Evolutionary conservation across 2,329 filamentous ascomycete genomes (phyloP).

Genomic region (Didymella pomorum): DNA sequence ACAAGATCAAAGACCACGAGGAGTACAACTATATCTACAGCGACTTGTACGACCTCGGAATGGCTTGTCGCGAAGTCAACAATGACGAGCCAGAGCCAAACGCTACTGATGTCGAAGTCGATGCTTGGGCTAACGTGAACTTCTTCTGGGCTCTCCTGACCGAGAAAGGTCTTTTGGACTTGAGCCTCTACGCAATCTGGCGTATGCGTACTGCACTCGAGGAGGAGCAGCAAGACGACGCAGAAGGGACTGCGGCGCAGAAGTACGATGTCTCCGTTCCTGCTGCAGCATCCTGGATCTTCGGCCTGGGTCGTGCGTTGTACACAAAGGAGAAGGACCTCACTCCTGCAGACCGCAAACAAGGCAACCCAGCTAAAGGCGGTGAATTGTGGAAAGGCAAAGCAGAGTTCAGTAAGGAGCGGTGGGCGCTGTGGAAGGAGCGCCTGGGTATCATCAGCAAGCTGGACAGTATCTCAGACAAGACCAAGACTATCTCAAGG

Average conservation of each 20-base stretch:
- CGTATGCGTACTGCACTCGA: slow-evolving; percentile 43
- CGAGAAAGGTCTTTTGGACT: slow-evolving; percentile 23
- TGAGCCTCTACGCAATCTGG: slow-evolving; percentile 41
- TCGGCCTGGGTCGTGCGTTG: slow-evolving; percentile 32
- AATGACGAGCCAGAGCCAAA: slow-evolving; percentile 40
- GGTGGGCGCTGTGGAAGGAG: slow-evolving; percentile 46
- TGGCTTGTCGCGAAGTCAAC: slow-evolving; percentile 39
- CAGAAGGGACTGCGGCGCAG: slow-evolving; percentile 26
- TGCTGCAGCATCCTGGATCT: slow-evolving; percentile 43
- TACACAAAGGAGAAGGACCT: slow-evolving; percentile 39
- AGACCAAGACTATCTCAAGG: slow-evolving; percentile 34
- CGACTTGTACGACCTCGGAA: slow-evolving; percentile 31
- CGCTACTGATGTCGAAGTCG: slow-evolving; percentile 34
- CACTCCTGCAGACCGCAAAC: slow-evolving; percentile 35
- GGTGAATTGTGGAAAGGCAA: slow-evolving; percentile 43
- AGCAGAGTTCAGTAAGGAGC: slow-evolving; percentile 40
- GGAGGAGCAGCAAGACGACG: slow-evolving; percentile 25
- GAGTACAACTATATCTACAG: slow-evolving; percentile 33
- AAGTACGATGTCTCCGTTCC: slow-evolving; percentile 41
- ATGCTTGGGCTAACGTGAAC: slow-evolving; percentile 45
- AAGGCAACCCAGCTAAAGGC: slow-evolving; percentile 41
- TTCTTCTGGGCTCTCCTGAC: slow-evolving; percentile 42
- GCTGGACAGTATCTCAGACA: slow-evolving; percentile 31
- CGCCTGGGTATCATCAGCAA: slow-evolving; percentile 37
- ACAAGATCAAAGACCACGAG: slow-evolving; percentile 30